phyloP scores from a whole-genome alignment of 768 basidiomycete species.

The Tulasnella sp. region DNA sequence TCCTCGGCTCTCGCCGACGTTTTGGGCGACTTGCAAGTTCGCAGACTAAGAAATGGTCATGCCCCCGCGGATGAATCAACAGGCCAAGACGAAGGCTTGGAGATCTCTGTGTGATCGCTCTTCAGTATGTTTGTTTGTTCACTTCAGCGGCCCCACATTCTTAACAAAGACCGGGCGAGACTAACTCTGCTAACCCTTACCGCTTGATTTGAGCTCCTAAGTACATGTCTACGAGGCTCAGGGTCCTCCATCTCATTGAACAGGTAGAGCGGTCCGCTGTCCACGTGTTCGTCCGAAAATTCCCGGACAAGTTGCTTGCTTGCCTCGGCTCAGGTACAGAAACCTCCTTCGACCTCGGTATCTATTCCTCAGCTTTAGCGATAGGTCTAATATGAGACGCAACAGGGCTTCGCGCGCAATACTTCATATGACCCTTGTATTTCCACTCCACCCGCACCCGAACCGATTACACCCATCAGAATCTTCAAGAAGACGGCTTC shows the following conservation, averaged over 20 bases:
- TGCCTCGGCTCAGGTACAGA: not conserved
- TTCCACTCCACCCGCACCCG: not conserved
- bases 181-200: not conserved
- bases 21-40: not conserved
- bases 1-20: not conserved
- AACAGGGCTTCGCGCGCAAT: not conserved
- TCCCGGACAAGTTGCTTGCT: not conserved
- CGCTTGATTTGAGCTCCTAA: not conserved
- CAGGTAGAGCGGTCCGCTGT: not conserved
- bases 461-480: not conserved
- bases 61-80: too few species aligned
- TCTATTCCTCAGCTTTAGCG: not conserved
- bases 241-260: not conserved
- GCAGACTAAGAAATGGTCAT: not conserved
- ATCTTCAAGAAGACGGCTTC: not conserved
- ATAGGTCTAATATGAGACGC: too few species aligned
- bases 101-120: not conserved
- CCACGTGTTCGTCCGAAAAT: not conserved
- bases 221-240: not conserved
- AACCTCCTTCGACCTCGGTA: not conserved
- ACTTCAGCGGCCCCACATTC: not conserved
- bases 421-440: not conserved
- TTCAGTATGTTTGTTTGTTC: too few species aligned
- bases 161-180: not conserved
- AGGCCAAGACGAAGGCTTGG: not conserved